A percentile compares a stretch with the other conserved stretches of the same genome.
Conservation (phyloP, 1,284 basidiomycete species). For the Pyrrhoderma noxium region DNA sequence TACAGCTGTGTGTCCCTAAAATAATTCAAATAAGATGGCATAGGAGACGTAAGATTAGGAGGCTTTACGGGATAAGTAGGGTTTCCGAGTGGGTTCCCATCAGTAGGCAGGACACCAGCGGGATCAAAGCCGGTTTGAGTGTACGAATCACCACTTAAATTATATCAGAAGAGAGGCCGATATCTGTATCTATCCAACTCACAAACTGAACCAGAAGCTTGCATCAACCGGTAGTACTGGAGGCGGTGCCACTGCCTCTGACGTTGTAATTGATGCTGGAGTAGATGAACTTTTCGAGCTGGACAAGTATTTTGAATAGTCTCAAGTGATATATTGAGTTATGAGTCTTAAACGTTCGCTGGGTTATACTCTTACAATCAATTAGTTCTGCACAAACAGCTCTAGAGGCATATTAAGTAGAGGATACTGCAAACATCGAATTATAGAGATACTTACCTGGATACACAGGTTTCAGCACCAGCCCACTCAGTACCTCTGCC, state of each 20-base stretch:
- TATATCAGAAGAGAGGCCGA: not conserved
- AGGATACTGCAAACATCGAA: constrained; percentile 15
- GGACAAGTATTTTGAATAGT: constrained; percentile 40
- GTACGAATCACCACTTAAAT: constrained; percentile 48
- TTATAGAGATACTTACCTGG: constrained; percentile 30
- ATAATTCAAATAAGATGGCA: not conserved
- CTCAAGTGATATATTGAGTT: constrained; percentile 25
- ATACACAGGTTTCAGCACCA: constrained; percentile 33
- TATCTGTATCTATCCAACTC: not conserved
- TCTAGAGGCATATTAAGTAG: constrained; percentile 20
- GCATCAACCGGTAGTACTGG: constrained; percentile 21
- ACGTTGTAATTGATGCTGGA: constrained; percentile 22
- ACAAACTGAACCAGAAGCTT: constrained; percentile 46
- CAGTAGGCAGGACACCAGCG: constrained; percentile 34
- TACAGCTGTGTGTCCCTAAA: constrained; percentile 42
- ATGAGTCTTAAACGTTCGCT: not conserved
- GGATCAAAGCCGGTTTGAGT: constrained; percentile 46
- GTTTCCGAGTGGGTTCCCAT: constrained; percentile 50
- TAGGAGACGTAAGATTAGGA: not conserved
- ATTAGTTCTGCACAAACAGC: constrained; percentile 32
- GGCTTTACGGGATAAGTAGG: constrained; percentile 40
- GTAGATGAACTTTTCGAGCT: constrained; percentile 20
- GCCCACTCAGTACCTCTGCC: constrained; percentile 38
- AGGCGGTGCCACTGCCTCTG: constrained; percentile 20
- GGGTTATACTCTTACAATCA: constrained; percentile 28